phyloP scores from a whole-genome alignment of 768 basidiomycete genomes.

The Termitomyces sp. region DNA sequence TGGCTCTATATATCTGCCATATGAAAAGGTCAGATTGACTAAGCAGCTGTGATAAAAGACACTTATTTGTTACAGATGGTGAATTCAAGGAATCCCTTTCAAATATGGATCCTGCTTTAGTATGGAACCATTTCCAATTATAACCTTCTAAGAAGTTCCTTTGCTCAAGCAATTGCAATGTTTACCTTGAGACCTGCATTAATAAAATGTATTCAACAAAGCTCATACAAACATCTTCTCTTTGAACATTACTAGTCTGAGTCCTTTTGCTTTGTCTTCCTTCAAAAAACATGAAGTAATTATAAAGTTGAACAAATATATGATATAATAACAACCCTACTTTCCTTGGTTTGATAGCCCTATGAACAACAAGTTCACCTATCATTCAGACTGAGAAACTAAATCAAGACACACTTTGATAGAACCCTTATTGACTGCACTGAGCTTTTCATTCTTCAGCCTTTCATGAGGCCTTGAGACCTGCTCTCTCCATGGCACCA shows the following conservation, averaged over 20 bases:
- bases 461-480: slow-evolving; percentile 47
- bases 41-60: not conserved
- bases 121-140: slow-evolving; percentile 42
- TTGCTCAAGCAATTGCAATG: slow-evolving; percentile 52
- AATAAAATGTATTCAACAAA: not conserved
- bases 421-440: slow-evolving; percentile 47
- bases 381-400: not conserved
- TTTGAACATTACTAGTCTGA: slow-evolving; percentile 43
- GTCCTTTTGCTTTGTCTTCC: slow-evolving; percentile 43
- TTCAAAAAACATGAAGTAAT: slow-evolving; percentile 40
- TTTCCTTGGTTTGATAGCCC: slow-evolving; percentile 52
- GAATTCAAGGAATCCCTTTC: slow-evolving; percentile 48
- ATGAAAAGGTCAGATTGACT: not conserved
- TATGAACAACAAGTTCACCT: slow-evolving; percentile 5
- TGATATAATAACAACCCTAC: slow-evolving; percentile 46
- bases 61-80: slow-evolving; percentile 39
- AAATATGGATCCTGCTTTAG: slow-evolving; percentile 46
- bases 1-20: slow-evolving; percentile 43
- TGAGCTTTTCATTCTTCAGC: slow-evolving; percentile 36
- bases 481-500: slow-evolving; percentile 52
- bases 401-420: slow-evolving; percentile 34
- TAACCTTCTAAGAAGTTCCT: slow-evolving; percentile 46
- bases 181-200: slow-evolving; percentile 38
- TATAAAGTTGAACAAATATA: slow-evolving; percentile 48
- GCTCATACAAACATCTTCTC: slow-evolving; percentile 36